Base-by-base conservation (phyloP, 1,284 basidiomycete genomes). In the Cystobasidiaceae sp. region DNA sequence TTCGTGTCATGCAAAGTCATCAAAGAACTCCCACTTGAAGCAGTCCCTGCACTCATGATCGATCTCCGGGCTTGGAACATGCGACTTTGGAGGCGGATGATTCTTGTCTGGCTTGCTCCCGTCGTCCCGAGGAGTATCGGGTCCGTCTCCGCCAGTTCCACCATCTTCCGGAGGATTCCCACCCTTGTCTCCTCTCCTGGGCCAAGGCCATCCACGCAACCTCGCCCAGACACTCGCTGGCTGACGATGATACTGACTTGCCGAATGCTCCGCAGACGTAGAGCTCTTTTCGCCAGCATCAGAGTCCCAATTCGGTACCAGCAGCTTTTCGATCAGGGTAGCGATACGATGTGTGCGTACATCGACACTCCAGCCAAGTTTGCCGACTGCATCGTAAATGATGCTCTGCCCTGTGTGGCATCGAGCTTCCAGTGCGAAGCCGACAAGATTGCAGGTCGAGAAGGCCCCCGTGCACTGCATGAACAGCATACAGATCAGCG, bases 371-470 rank as follows among this genome's bases (percentile, higher is more conserved):
- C 94, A 97, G 4, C 86, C 85, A 37, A 89, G 81, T 73, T 86
- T 84, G 8, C 82, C 83, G 30, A 94, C 87, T 0, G 93, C 92
- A 75, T 97, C 93, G 75, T 92, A 97, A 11, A 89, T 79, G 64
- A 92, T 86, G 11, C 85, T 85, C 78, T 87, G 84, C 44, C 93
- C 93, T 0, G 88, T 81, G 74, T 93, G 92, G 74, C 92, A 96
- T 52, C 71, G 58, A 19, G 73, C 74, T 67, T 76, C 73, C 67
- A 75, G 69, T 21, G 71, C 74, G 43, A 74, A 75, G 17, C 75
- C 75, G 25, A 70, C 75, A 1, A 74, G 66, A 2, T 66, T 71
- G 58, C 75, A 76, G 3, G 69, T 64, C 28, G 69, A 69, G 3
- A 72, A 39, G 17, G 75, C 72, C 21, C 78, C 79, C 8, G 78